Evolutionary conservation across 2,329 filamentous ascomycete genomes (phyloP).

Genomic region (Nannizziopsis arthrosporioides): DNA sequence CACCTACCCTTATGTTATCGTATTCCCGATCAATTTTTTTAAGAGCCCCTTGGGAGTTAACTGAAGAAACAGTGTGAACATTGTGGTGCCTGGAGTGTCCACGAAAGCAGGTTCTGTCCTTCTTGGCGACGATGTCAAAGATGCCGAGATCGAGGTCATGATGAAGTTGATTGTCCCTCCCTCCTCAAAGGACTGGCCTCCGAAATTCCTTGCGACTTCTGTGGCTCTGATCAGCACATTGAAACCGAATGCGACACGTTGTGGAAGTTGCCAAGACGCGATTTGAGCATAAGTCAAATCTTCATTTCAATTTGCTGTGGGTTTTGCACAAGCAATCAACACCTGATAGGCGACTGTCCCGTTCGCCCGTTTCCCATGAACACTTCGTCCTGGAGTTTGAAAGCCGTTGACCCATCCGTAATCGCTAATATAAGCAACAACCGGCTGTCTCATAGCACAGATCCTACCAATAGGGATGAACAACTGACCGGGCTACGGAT

Average conservation of each 20-base stretch:
- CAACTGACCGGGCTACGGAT: constrained; percentile 25
- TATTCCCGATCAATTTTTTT: too few relatives aligned
- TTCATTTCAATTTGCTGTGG: constrained; percentile 36
- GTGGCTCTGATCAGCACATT: constrained; percentile 44
- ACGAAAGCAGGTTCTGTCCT: constrained; percentile 32
- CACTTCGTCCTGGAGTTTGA: constrained; percentile 32
- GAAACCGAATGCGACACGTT: constrained; percentile 50
- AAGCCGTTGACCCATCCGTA: constrained; percentile 26
- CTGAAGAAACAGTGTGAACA: constrained; percentile 28
- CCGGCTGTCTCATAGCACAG: constrained; percentile 19
- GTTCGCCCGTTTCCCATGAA: constrained; percentile 20
- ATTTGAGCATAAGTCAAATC: constrained; percentile 21
- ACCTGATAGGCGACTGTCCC: constrained; percentile 37
- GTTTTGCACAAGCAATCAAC: constrained; percentile 33
- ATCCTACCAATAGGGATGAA: constrained; percentile 15
- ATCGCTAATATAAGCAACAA: constrained; percentile 26
- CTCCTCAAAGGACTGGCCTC: constrained; percentile 45
- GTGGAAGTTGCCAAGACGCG: constrained; percentile 38
- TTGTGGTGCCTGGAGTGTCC: constrained; percentile 33
- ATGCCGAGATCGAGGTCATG: constrained; percentile 54
- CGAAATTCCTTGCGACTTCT: constrained; percentile 50
- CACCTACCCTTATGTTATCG: background rate
- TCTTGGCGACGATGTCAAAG: constrained; percentile 37
- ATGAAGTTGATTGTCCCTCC: constrained; percentile 41
- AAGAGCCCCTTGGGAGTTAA: background rate